Conservation (phyloP, 345 rosid species). For the Capsella bursapastoris region DNA sequence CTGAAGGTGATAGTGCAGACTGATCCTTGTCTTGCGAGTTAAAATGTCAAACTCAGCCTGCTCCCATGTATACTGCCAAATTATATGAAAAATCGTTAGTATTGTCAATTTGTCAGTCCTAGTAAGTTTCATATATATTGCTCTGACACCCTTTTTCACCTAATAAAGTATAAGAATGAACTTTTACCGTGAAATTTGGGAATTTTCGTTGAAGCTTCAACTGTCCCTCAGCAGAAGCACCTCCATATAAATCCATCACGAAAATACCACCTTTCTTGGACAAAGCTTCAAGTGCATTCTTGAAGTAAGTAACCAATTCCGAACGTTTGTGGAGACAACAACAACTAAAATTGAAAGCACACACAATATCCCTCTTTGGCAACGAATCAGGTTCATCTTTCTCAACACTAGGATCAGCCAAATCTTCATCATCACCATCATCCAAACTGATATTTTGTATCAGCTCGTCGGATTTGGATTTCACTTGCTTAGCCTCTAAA, state of each 20-base stretch:
- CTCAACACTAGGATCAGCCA: constrained; percentile 33
- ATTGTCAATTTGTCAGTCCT: not conserved
- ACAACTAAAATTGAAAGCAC: constrained; percentile 94
- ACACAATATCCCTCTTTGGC: constrained; percentile 79
- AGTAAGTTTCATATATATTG: not conserved
- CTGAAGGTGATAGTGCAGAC: constrained; percentile 81
- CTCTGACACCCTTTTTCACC: not conserved
- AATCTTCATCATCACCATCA: constrained; percentile 42
- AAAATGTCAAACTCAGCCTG: constrained; percentile 86
- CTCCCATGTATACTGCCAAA: constrained; percentile 80
- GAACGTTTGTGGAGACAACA: constrained; percentile 86
- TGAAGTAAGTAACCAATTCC: constrained; percentile 76
- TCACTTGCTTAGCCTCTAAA: constrained; percentile 64
- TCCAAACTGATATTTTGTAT: constrained; percentile 49
- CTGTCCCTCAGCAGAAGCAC: constrained; percentile 79
- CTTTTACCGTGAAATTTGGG: constrained; percentile 70
- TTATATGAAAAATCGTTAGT: not conserved
- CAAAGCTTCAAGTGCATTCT: constrained; percentile 62
- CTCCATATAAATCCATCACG: constrained; percentile 92
- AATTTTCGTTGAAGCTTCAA: constrained; percentile 80
- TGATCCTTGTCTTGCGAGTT: constrained; percentile 78
- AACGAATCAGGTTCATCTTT: constrained; percentile 42
- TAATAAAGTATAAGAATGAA: not conserved
- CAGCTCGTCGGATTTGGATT: constrained; percentile 54
- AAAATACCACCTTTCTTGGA: constrained; percentile 83